These are phyloP conservation scores for Ophiognomonia clavigignenti-juglandacearum DNA, from an alignment of 2,329 filamentous ascomycete genomes.

Conservation along the genomic window DNA sequence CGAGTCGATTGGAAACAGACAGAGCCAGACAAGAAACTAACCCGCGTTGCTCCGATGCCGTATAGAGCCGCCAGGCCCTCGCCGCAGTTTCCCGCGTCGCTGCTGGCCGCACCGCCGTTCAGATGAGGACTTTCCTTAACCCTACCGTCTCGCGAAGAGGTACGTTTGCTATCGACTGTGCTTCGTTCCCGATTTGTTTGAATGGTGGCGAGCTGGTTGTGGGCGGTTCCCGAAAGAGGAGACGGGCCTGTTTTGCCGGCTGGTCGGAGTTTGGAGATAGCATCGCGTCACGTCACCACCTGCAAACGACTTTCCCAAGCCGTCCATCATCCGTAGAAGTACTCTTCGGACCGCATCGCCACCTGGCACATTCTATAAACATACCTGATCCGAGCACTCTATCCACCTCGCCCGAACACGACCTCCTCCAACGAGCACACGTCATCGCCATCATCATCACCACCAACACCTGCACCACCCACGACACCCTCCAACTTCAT, in stretches of 20 bases:
- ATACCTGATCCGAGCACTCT: background rate
- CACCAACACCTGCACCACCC: too few relatives aligned
- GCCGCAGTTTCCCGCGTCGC: slow-evolving; percentile 46
- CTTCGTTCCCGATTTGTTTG: too few relatives aligned
- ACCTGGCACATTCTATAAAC: background rate
- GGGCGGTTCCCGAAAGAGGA: too few relatives aligned
- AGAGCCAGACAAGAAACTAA: slow-evolving; percentile 1
- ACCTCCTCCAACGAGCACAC: background rate
- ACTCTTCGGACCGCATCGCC: too few relatives aligned
- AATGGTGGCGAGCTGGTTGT: too few relatives aligned
- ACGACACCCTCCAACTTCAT: too few relatives aligned
- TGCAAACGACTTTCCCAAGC: background rate
- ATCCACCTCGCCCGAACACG: background rate
- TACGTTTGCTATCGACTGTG: slow-evolving; percentile 37
- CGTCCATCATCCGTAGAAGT: too few relatives aligned
- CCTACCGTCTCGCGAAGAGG: slow-evolving; percentile 58
- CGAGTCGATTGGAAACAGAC: background rate
- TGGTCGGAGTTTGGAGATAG: slow-evolving; percentile 2
- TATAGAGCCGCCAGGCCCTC: slow-evolving; percentile 44
- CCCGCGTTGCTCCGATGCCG: slow-evolving; percentile 6
- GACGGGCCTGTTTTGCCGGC: background rate
- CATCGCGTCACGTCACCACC: slow-evolving; percentile 12
- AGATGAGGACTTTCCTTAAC: slow-evolving; percentile 53
- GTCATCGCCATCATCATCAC: background rate
- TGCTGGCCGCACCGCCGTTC: slow-evolving; percentile 41